Evolutionary conservation across 805 yeast species (phyloP), one percentile per base, ranked within the genome.

Genomic region (Candida krabiensis): DNA sequence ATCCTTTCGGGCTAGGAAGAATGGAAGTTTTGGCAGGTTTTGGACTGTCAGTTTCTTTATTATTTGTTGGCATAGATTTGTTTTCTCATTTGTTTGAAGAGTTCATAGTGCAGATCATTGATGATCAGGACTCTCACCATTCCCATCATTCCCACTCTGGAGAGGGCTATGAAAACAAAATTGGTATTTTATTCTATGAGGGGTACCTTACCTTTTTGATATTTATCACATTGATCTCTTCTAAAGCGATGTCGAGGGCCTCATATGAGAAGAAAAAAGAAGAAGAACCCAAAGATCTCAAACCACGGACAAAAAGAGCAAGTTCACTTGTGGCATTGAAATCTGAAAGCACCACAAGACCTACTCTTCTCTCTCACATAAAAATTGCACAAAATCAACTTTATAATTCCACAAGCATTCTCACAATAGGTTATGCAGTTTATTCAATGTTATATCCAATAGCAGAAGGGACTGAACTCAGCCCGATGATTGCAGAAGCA

Each of bases 1-100:
- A 80, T 47, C 99, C 99, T 0, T 91, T 91, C 68, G 99, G 98
- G 0, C 67, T 91, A 18, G 95, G 95, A n/a, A 71, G 99, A 41
- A 71, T 86, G 12, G 96, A 91, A 55, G 95, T 91, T 0, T 64
- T 91, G 13, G 80, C 85, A 30, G 95, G 95, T 2, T 90, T 90
- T 66, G 96, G 95, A 0, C 67, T 89, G 29, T 79, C 93, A 12
- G 82, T 91, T 1, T 83, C 95, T 1, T 72, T 91, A 44, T 69
- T 90, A 17, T 91, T 90, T 75, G 95, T 91, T 43, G 97, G 98
- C 0, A 76, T 88, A 35, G 98, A 91, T 61, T 67, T 93, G 36
- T 65, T 86, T 30, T 86, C 95, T 32, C 99, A 91, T 61, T 71
- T 86, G n/a, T 51, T 86, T 13, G 97, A 91, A 60, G 96, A 87